Evolutionary conservation across 441 rosid genomes (phyloP).

Genomic region (Breynia disticha): DNA sequence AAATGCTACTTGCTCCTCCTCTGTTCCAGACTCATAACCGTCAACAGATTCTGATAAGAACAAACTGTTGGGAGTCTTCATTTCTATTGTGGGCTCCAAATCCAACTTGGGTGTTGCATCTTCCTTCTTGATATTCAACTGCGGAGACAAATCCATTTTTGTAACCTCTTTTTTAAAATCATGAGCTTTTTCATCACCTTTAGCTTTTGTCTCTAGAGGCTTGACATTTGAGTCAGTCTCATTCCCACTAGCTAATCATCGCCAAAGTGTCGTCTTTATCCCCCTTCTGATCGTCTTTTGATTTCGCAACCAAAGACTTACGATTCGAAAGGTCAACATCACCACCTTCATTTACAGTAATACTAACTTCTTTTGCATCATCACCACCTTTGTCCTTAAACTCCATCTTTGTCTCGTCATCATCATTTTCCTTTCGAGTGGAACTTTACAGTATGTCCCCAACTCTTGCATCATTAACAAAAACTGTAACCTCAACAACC

Average conservation of each 20-base stretch:
- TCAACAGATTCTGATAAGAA: conserved; percentile 32
- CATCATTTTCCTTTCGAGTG: neutral
- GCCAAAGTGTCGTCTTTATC: neutral
- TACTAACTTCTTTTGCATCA: neutral
- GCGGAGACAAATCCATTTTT: conserved; percentile 10
- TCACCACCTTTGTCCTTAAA: conserved; percentile 1
- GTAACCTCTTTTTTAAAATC: conserved; percentile 13
- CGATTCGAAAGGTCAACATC: neutral
- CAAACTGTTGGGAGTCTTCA: conserved; percentile 19
- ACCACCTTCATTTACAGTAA: neutral
- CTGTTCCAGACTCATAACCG: conserved; percentile 52
- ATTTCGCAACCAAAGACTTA: neutral
- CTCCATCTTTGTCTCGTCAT: neutral
- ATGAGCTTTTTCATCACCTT: conserved; percentile 16
- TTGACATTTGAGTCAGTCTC: neutral
- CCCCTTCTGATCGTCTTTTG: neutral
- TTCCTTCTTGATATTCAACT: conserved; percentile 17
- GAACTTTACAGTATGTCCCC: neutral
- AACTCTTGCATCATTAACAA: neutral
- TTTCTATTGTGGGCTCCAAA: conserved; percentile 13
- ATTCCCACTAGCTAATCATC: neutral
- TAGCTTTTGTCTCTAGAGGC: neutral
- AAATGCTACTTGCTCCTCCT: conserved; percentile 51
- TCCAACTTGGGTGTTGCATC: conserved; percentile 12
- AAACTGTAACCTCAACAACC: neutral